Conservation (phyloP, 257 asterid species). For the Osmanthus fragrans region DNA sequence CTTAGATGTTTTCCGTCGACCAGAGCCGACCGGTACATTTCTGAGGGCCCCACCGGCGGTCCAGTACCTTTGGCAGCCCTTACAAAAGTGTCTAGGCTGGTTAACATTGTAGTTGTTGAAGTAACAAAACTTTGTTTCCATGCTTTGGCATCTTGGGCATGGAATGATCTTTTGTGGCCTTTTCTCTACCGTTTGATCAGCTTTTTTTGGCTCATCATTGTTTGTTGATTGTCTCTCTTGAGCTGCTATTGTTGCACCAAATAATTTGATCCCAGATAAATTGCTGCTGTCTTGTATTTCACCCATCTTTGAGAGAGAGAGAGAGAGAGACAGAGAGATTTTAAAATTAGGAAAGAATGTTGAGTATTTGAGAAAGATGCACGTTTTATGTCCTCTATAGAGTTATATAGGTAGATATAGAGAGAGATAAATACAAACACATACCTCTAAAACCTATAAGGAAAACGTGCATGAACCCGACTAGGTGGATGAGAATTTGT, state of each 20-base stretch:
- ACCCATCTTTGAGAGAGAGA: constrained; percentile 36
- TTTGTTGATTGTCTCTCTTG: constrained; percentile 30
- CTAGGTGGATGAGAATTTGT: too few relatives aligned
- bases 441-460: constrained; percentile 26
- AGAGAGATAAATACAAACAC: not conserved
- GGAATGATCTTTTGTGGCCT: constrained; percentile 77
- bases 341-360: constrained; percentile 2
- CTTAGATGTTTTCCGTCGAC: constrained; percentile 57
- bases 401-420: not conserved
- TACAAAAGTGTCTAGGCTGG: constrained; percentile 88
- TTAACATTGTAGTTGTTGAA: constrained; percentile 93
- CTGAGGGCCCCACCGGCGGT: constrained; percentile 94
- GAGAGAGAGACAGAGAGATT: not conserved
- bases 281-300: constrained; percentile 37
- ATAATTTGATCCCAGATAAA: constrained; percentile 67
- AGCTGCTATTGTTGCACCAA: constrained; percentile 63
- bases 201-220: constrained; percentile 4
- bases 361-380: constrained; percentile 30
- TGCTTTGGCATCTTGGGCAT: constrained; percentile 91
- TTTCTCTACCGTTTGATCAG: constrained; percentile 28
- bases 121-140: constrained; percentile 93
- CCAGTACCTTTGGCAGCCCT: constrained; percentile 92
- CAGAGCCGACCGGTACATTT: constrained; percentile 88
- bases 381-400: too few relatives aligned
- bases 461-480: not conserved